phyloP scores from a whole-genome alignment of 768 basidiomycete species.

The Postia placenta region DNA sequence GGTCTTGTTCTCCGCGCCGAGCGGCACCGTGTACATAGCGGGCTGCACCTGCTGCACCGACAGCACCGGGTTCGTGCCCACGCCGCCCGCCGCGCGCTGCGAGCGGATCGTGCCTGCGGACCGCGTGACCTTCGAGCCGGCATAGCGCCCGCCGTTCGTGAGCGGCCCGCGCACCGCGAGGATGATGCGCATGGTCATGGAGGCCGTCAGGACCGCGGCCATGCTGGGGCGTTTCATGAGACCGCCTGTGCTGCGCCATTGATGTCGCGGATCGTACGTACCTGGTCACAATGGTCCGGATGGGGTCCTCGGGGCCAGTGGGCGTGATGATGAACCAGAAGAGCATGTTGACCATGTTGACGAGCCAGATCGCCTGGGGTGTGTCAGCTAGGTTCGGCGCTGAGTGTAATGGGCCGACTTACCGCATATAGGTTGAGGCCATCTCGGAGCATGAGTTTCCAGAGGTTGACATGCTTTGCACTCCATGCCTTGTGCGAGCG shows the following conservation, averaged over 20 bases:
- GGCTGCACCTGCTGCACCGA: conserved; percentile 17
- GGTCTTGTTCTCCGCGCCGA: conserved; percentile 24
- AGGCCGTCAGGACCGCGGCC: conserved; percentile 81
- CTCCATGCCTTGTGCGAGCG: conserved; percentile 56
- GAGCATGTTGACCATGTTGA: conserved; percentile 78
- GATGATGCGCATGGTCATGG: conserved; percentile 85
- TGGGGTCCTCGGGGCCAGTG: conserved; percentile 52
- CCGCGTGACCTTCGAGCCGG: conserved; percentile 22
- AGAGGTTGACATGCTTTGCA: conserved; percentile 52
- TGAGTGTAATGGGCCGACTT: conserved; percentile 20
- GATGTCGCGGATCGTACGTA: conserved; percentile 13
- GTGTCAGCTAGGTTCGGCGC: conserved; percentile 1
- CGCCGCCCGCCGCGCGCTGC: conserved; percentile 10
- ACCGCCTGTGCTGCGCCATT: neutral
- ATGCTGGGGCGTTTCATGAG: conserved; percentile 37
- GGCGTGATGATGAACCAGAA: conserved; percentile 85
- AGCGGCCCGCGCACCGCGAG: conserved; percentile 78
- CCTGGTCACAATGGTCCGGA: conserved; percentile 78
- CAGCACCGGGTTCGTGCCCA: conserved; percentile 19
- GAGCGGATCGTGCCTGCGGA: conserved; percentile 24
- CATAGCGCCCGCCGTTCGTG: conserved; percentile 64
- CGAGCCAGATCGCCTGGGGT: conserved; percentile 58
- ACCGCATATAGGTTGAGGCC: conserved; percentile 81
- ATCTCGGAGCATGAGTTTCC: conserved; percentile 90
- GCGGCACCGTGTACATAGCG: conserved; percentile 26